Base-by-base conservation (phyloP, 2,329 filamentous ascomycete genomes). In the Penicillium sp. region DNA sequence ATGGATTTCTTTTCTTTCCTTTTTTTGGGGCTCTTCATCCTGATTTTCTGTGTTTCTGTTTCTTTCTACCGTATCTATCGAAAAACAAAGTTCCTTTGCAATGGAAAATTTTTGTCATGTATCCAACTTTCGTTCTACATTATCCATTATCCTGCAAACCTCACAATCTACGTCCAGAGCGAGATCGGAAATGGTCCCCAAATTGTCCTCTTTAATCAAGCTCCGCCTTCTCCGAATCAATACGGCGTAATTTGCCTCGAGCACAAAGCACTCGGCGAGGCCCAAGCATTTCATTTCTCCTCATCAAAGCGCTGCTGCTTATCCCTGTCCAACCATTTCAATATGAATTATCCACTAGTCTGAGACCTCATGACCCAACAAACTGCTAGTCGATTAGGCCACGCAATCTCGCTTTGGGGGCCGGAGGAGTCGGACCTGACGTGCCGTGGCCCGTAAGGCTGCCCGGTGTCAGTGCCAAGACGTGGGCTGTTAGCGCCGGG, bases 391-490 rank as follows among this genome's bases (percentile, higher is more conserved):
- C 22, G 30, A 35, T 16, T 22, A 11, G 48, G 48, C 48, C 48
- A 51, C 48, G 48, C 48, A 33, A 51, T 10, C 19, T 22, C 11
- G 3, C 14, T 51, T 51, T 35, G 28, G 48, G 48, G 48, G 48
- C n/a, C 48, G n/a, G 1, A 28, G n/a, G 3, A 8, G 25, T 10
- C 35, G 35, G 35, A 37, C 19, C 19, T 22, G 35, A 37, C 30
- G 2, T 33, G 30, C 30, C 30, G 35, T 37, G 8, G 35, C 45
- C 25, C 45, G n/a, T 35, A 51, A 51, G 48, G 48, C 48, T 35
- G 46, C 16, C 46, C 28, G 8, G n/a, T 51, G 48, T 30, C 48
- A 16, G n/a, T 51, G 48, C 48, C 48, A 51, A 51, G 48, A 51
- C 10, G n/a, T 35, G 3, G 48, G 48, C 40, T 6, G 28, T 33